A percentile compares a stretch with the other conserved stretches of the same genome.
phyloP scores from a whole-genome alignment of 192 early-diverging fungal species.

The Mortierella claussenii region DNA sequence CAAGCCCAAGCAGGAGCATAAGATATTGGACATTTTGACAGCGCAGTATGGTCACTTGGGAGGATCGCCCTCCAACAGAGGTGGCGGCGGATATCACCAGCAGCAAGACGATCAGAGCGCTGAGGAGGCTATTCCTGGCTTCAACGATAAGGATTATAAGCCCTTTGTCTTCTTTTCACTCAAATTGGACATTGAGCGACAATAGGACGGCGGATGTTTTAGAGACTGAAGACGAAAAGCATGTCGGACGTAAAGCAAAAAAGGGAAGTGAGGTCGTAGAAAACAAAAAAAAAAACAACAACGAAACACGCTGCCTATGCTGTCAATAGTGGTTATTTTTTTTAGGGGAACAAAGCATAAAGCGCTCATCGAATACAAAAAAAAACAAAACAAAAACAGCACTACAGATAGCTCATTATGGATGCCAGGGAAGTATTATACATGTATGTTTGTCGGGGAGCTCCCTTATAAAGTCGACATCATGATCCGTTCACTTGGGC shows the following conservation, averaged over 20 bases:
- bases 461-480: neutral
- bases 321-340: neutral
- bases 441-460: too few species aligned
- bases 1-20: conserved; percentile 82
- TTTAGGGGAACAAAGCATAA: neutral
- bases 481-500: neutral
- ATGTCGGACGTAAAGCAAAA: neutral
- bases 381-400: neutral
- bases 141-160: conserved; percentile 91
- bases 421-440: too few species aligned
- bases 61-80: conserved; percentile 65
- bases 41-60: conserved; percentile 88
- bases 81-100: conserved; percentile 21
- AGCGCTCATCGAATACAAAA: neutral
- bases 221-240: neutral
- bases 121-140: conserved; percentile 88
- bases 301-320: neutral
- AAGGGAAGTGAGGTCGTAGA: neutral
- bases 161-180: conserved; percentile 90
- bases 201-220: conserved; percentile 34
- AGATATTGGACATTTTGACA: conserved; percentile 81
- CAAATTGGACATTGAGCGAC: conserved; percentile 58
- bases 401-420: neutral
- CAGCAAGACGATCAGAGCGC: conserved; percentile 47
- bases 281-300: neutral